A percentile compares a stretch with the other conserved stretches of the same genome.
phyloP scores from a whole-genome alignment of 2,329 filamentous ascomycete genomes.

The Mollisia scopiformis region DNA sequence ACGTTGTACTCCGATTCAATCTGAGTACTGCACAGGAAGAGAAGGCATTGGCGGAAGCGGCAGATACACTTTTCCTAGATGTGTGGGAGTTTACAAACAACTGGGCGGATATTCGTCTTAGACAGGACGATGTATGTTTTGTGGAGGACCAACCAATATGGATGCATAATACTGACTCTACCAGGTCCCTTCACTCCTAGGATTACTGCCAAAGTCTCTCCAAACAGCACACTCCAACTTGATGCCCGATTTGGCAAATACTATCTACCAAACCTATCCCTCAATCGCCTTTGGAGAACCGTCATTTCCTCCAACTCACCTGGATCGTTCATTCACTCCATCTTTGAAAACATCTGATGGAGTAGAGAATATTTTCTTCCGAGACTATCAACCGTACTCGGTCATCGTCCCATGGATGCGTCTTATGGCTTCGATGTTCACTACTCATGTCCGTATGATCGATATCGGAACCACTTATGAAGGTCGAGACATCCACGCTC shows the following conservation, averaged over 20 bases:
- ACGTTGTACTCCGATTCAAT: slow-evolving; percentile 90
- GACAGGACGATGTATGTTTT: slow-evolving; percentile 68
- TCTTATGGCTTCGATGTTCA: slow-evolving; percentile 87
- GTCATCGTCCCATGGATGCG: slow-evolving; percentile 86
- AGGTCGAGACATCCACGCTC: slow-evolving; percentile 80
- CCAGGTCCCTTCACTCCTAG: slow-evolving; percentile 72
- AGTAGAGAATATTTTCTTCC: slow-evolving; percentile 82
- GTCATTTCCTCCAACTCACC: slow-evolving; percentile 23
- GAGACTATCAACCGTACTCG: slow-evolving; percentile 85
- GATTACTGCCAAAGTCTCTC: slow-evolving; percentile 75
- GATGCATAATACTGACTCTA: slow-evolving; percentile 13
- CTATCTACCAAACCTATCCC: slow-evolving; percentile 76
- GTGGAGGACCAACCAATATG: not conserved
- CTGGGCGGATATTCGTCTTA: slow-evolving; percentile 83
- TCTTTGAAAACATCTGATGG: slow-evolving; percentile 33
- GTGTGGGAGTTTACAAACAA: slow-evolving; percentile 84
- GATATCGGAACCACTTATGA: slow-evolving; percentile 86
- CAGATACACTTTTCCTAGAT: slow-evolving; percentile 78
- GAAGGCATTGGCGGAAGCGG: slow-evolving; percentile 70
- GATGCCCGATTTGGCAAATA: slow-evolving; percentile 78
- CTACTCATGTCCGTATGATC: slow-evolving; percentile 73
- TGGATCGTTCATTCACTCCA: slow-evolving; percentile 36
- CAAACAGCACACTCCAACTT: slow-evolving; percentile 72
- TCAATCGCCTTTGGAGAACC: slow-evolving; percentile 29
- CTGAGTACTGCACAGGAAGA: slow-evolving; percentile 72